Evolutionary conservation across 2,329 filamentous ascomycete genomes (phyloP).

Genomic region (Penicillium sp.): DNA sequence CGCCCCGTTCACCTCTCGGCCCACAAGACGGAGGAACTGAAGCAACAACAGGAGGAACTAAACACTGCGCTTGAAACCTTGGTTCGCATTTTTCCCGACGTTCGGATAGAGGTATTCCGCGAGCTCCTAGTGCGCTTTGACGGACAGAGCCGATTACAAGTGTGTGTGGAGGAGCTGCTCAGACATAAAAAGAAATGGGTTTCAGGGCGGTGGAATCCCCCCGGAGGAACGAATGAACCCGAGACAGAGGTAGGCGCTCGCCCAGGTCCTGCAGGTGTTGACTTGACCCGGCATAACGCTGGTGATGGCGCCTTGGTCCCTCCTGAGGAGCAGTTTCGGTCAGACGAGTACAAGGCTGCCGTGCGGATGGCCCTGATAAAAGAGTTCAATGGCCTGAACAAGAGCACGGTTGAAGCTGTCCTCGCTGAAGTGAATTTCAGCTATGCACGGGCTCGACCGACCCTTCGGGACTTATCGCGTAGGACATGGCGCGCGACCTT

Average conservation of each 20-base stretch:
- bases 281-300: constrained; percentile 1
- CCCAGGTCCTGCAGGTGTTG: neutral
- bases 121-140: constrained; percentile 49
- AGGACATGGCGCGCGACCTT: constrained; percentile 48
- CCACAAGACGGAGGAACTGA: constrained; percentile 31
- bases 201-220: constrained; percentile 47
- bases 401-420: constrained; percentile 48
- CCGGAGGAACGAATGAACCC: constrained; percentile 19
- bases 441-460: constrained; percentile 45
- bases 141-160: constrained; percentile 46
- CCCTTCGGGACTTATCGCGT: constrained; percentile 43
- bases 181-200: constrained; percentile 50
- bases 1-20: constrained; percentile 23
- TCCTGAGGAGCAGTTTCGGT: constrained; percentile 46
- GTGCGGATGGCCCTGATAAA: constrained; percentile 40
- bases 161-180: constrained; percentile 49
- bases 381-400: constrained; percentile 47
- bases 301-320: constrained; percentile 31
- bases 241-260: constrained; percentile 5
- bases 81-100: constrained; percentile 47
- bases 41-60: constrained; percentile 39
- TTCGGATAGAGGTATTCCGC: constrained; percentile 49
- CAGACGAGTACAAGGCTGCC: constrained; percentile 43
- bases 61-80: constrained; percentile 45
- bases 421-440: constrained; percentile 50